phyloP scores from a whole-genome alignment of 208 protist species.

The Trichomonas vaginalis region DNA sequence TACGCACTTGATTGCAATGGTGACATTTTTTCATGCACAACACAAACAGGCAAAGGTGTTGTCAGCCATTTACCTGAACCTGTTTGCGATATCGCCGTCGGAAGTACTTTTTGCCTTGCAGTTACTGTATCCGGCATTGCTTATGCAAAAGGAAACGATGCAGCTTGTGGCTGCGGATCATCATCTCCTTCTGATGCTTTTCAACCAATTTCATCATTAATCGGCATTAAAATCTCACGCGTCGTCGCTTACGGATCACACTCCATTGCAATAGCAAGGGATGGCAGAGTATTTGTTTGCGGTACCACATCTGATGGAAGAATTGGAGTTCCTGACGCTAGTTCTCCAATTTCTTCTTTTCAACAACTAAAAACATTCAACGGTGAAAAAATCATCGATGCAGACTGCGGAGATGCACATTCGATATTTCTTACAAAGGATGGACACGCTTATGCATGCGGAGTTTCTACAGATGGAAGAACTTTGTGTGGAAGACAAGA shows the following conservation, averaged over 20 bases:
- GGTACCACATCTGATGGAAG: background rate
- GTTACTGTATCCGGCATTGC: background rate
- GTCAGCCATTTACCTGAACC: background rate
- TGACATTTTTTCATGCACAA: background rate
- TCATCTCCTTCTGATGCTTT: background rate
- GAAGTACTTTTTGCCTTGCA: background rate
- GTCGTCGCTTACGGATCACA: background rate
- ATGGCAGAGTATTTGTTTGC: conserved; percentile 1
- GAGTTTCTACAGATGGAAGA: background rate
- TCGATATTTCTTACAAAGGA: background rate
- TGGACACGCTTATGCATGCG: background rate
- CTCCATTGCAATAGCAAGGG: background rate
- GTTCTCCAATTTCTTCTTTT: background rate
- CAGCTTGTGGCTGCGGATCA: background rate
- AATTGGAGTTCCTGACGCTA: background rate
- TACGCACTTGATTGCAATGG: background rate
- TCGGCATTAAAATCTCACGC: background rate
- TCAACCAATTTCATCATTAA: background rate
- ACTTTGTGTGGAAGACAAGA: background rate
- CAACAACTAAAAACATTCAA: background rate
- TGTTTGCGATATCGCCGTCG: background rate
- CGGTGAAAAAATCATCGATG: background rate
- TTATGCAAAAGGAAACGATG: background rate
- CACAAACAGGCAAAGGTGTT: background rate
- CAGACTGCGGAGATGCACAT: background rate